Evolutionary conservation across 2,329 filamentous ascomycete genomes (phyloP).

Genomic region (Anthostomella pinea): DNA sequence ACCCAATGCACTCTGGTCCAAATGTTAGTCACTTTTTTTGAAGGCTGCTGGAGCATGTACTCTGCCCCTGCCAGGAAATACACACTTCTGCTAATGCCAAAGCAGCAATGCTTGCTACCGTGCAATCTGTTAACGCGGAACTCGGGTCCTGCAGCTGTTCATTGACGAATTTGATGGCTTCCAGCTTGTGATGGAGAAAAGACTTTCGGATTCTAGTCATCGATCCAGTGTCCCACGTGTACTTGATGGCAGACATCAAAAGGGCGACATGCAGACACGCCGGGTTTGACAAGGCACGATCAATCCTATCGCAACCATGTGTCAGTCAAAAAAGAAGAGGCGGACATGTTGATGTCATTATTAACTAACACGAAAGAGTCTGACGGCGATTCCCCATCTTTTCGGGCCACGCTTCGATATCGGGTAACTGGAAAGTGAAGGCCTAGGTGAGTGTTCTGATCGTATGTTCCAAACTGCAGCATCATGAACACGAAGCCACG

Average conservation of each 20-base stretch:
- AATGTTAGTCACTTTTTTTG: conserved; percentile 4
- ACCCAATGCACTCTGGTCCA: conserved; percentile 19
- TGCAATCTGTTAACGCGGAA: conserved; percentile 16
- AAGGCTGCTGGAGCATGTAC: background rate
- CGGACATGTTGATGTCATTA: background rate
- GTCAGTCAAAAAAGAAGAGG: conserved; percentile 3
- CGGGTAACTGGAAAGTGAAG: conserved; percentile 13
- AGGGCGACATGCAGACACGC: conserved; percentile 22
- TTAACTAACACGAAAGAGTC: conserved; percentile 17
- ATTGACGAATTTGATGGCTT: conserved; percentile 25
- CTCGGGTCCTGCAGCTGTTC: conserved; percentile 21
- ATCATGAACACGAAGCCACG: background rate
- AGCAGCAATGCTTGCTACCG: conserved; percentile 21
- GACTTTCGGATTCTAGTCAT: conserved; percentile 22
- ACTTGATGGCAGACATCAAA: conserved; percentile 23
- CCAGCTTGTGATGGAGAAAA: conserved; percentile 22
- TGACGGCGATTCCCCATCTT: conserved; percentile 11
- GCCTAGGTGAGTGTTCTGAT: conserved; percentile 5
- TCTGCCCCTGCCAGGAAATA: background rate
- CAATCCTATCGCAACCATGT: conserved; percentile 14
- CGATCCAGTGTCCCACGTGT: conserved; percentile 25
- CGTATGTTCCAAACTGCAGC: background rate
- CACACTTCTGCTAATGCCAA: conserved; percentile 23
- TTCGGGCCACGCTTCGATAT: conserved; percentile 21
- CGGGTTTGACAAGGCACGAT: conserved; percentile 20